These are phyloP conservation scores for Penicillium sp. DNA, from an alignment of 2,329 filamentous ascomycete species.

Conservation along the genomic window DNA sequence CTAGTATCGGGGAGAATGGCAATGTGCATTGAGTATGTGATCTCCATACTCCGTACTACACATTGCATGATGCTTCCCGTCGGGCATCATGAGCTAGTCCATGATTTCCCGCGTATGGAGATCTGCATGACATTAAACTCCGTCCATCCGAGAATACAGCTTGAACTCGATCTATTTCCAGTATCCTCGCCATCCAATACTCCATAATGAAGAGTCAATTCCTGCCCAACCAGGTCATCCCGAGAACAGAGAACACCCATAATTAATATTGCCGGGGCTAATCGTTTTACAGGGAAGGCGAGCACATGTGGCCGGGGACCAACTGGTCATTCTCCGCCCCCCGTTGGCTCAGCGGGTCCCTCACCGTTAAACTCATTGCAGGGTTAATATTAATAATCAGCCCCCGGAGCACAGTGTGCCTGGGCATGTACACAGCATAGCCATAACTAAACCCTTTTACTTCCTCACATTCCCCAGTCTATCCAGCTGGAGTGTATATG, in stretches of 20 bases:
- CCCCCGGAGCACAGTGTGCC: slow-evolving; percentile 11
- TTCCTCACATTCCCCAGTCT: no score
- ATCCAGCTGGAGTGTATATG: neutral
- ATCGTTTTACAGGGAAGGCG: slow-evolving; percentile 18
- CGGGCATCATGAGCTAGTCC: neutral
- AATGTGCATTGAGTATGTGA: neutral
- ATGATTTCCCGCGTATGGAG: neutral
- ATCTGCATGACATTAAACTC: neutral
- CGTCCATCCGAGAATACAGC: neutral
- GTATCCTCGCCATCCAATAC: no score
- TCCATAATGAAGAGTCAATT: neutral
- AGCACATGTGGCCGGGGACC: slow-evolving; percentile 25
- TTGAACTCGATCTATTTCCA: no score
- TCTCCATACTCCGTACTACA: neutral
- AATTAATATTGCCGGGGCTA: slow-evolving; percentile 11
- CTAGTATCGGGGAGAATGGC: neutral
- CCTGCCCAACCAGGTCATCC: neutral
- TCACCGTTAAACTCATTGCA: slow-evolving; percentile 7
- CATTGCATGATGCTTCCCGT: neutral
- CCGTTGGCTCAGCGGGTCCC: neutral
- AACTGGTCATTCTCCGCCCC: slow-evolving; percentile 19
- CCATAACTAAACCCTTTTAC: no score
- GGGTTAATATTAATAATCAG: neutral
- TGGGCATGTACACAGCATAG: neutral
- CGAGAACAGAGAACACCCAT: slow-evolving; percentile 12